A percentile compares a stretch with the other conserved stretches of the same genome.
phyloP scores from a whole-genome alignment of 352 stramenopile species.

The Globisporangium carolinianum region DNA sequence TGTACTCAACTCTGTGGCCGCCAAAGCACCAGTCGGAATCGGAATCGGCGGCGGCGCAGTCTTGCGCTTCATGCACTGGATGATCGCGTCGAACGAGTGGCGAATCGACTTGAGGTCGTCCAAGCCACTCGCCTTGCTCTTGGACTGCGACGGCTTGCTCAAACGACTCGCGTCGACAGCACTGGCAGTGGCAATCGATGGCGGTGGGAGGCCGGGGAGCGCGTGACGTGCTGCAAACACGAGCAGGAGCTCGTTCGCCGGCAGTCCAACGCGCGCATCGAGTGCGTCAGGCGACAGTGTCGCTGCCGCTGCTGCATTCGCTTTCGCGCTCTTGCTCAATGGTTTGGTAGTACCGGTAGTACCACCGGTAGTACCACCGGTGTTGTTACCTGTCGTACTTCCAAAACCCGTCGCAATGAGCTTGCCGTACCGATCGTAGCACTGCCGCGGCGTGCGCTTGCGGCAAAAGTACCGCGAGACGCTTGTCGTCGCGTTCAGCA shows the following conservation, averaged over 20 bases:
- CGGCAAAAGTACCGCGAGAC: constrained; percentile 70
- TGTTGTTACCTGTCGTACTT: too few species aligned
- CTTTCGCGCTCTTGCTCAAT: constrained; percentile 19
- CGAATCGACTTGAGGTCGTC: constrained; percentile 77
- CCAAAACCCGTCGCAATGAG: constrained; percentile 55
- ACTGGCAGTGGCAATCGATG: constrained; percentile 46
- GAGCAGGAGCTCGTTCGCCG: constrained; percentile 42
- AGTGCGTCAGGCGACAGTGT: constrained; percentile 26
- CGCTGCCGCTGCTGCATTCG: constrained; percentile 10
- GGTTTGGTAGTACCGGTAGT: background rate
- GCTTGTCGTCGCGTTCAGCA: constrained; percentile 67
- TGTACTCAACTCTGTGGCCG: constrained; percentile 9
- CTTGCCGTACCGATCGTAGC: constrained; percentile 81
- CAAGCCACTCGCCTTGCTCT: constrained; percentile 17
- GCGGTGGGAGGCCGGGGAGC: constrained; percentile 53
- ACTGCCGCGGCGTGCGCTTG: constrained; percentile 76
- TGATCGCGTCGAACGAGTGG: constrained; percentile 76
- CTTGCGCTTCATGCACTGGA: constrained; percentile 84
- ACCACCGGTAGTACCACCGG: background rate
- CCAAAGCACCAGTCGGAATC: constrained; percentile 24
- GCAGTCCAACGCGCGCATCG: constrained; percentile 56
- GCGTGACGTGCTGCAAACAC: constrained; percentile 43
- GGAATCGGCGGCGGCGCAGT: constrained; percentile 64
- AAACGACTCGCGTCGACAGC: constrained; percentile 48
- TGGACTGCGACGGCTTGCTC: constrained; percentile 33